Conservation (phyloP, 2,329 filamentous ascomycete species). For the Sclerotiophoma versabilis region DNA sequence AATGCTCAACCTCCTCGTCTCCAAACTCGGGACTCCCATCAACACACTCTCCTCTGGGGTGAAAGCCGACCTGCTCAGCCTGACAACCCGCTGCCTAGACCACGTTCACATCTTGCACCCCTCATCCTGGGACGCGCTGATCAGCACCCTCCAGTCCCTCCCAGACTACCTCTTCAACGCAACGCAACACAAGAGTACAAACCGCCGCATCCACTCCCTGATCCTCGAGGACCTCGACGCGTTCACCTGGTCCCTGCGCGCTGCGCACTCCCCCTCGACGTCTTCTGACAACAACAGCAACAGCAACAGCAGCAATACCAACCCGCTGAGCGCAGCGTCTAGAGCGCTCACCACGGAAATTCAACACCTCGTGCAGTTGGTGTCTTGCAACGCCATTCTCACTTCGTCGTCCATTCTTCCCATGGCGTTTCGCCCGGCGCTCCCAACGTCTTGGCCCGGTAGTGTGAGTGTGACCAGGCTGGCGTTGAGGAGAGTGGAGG, state of each 20-base stretch:
- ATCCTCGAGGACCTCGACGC: constrained; percentile 63
- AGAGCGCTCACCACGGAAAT: constrained; percentile 22
- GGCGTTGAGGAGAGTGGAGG: constrained; percentile 41
- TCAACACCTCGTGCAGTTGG: constrained; percentile 6
- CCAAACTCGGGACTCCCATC: neutral
- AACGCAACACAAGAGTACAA: constrained; percentile 57
- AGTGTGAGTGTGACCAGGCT: constrained; percentile 40
- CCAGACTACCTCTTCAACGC: constrained; percentile 59
- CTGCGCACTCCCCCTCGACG: neutral
- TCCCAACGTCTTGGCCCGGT: constrained; percentile 42
- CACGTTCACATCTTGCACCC: constrained; percentile 68
- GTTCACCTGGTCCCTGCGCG: constrained; percentile 49
- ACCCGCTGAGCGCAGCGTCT: constrained; percentile 25
- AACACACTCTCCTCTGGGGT: neutral
- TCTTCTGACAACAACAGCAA: too few relatives aligned
- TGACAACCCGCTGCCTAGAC: constrained; percentile 53
- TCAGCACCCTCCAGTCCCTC: constrained; percentile 58
- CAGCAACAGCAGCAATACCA: neutral
- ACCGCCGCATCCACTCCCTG: constrained; percentile 58
- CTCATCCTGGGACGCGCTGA: constrained; percentile 58
- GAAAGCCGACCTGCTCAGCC: constrained; percentile 3
- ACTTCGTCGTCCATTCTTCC: constrained; percentile 23
- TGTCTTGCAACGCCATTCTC: constrained; percentile 24
- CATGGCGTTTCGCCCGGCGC: constrained; percentile 18
- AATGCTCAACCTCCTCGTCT: constrained; percentile 33